Evolutionary conservation across 2,329 filamentous ascomycete species (phyloP).

Genomic region (Ophiocordyceps camponoti-saundersi): DNA sequence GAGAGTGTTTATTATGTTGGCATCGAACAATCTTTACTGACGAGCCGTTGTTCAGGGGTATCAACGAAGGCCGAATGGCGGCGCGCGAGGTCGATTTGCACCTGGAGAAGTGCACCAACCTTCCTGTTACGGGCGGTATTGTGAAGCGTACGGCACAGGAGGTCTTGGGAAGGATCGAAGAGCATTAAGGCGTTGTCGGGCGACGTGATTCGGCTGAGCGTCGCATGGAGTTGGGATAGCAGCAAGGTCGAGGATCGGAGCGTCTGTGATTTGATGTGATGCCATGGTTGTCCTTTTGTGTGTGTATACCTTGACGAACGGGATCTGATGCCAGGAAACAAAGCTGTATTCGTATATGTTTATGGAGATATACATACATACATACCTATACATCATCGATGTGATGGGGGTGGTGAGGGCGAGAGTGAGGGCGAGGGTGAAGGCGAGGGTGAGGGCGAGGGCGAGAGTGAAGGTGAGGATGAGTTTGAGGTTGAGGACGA

Average conservation of each 20-base stretch:
- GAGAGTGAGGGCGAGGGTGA: background rate
- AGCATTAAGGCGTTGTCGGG: slow-evolving; percentile 2
- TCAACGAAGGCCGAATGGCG: slow-evolving; percentile 89
- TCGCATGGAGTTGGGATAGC: no score
- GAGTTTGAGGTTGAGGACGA: background rate
- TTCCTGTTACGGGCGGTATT: slow-evolving; percentile 87
- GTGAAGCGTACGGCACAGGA: slow-evolving; percentile 68
- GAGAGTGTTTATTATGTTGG: no score
- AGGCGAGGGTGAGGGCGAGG: no score
- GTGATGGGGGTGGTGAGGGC: background rate
- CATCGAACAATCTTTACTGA: slow-evolving; percentile 22
- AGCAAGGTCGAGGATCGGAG: no score
- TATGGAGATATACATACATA: no score
- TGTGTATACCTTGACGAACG: background rate
- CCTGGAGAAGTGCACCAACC: slow-evolving; percentile 60
- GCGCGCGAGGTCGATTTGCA: slow-evolving; percentile 84
- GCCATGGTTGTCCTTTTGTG: background rate
- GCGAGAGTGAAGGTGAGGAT: background rate
- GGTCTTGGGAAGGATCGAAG: slow-evolving; percentile 27
- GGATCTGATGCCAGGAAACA: background rate
- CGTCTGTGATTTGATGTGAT: no score
- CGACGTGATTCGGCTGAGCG: background rate
- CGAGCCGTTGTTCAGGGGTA: slow-evolving; percentile 43
- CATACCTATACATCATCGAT: background rate
- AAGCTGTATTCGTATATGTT: background rate